Conservation (phyloP, 1,284 basidiomycete species). For the Farysia itapuensis region DNA sequence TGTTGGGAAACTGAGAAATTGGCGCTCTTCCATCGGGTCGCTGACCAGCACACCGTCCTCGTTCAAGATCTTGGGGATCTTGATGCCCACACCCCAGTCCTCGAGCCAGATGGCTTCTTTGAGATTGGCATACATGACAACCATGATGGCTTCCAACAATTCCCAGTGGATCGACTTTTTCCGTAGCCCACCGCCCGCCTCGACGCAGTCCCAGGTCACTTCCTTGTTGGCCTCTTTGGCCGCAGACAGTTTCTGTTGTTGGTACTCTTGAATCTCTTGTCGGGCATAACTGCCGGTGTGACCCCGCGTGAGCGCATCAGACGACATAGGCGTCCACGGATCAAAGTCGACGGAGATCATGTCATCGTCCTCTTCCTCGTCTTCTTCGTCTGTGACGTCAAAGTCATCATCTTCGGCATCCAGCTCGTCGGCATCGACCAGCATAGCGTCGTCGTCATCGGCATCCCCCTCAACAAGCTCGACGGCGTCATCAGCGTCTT, state of each 20-base stretch:
- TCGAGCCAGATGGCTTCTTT: slow-evolving; percentile 37
- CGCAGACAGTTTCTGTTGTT: background rate
- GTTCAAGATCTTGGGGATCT: slow-evolving; percentile 31
- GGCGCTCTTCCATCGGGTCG: slow-evolving; percentile 29
- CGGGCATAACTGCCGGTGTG: background rate
- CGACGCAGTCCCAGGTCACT: slow-evolving; percentile 2
- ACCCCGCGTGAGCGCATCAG: background rate
- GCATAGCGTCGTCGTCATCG: slow-evolving; percentile 10
- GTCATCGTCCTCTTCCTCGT: background rate
- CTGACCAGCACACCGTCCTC: slow-evolving; percentile 2
- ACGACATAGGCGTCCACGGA: background rate
- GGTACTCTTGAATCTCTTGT: background rate
- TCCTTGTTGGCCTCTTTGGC: background rate
- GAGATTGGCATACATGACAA: slow-evolving; percentile 45
- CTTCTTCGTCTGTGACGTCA: slow-evolving; percentile 3
- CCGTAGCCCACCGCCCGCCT: too few relatives aligned
- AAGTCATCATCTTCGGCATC: slow-evolving; percentile 23
- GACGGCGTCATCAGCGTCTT: slow-evolving; percentile 10
- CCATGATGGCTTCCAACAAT: slow-evolving; percentile 41
- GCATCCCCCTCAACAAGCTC: slow-evolving; percentile 18
- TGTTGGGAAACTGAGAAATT: slow-evolving; percentile 19
- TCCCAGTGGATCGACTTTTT: slow-evolving; percentile 41
- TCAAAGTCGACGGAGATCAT: background rate
- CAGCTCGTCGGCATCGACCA: slow-evolving; percentile 15
- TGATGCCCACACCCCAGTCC: slow-evolving; percentile 40